Conservation (phyloP, 306 rosid species). For the Pyrus bretschneideri region DNA sequence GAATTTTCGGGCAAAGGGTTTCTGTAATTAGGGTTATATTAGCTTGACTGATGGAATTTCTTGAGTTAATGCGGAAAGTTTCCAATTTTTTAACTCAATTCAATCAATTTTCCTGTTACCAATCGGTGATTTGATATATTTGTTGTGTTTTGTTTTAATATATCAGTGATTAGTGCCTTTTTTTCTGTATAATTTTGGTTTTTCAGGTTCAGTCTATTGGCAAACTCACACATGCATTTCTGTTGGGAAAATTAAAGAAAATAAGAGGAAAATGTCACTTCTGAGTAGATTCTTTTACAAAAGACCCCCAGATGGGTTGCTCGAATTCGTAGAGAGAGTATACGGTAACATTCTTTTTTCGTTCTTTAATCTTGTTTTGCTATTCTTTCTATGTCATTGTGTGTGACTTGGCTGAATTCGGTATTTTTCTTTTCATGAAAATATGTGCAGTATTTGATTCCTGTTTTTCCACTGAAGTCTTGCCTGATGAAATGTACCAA, state of each 20-base stretch:
- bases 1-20: not conserved
- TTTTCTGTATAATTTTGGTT: not conserved
- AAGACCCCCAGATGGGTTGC: conserved; percentile 94
- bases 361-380: conserved; percentile 1
- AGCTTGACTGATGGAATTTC: not conserved
- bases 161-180: not conserved
- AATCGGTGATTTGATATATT: too few species aligned
- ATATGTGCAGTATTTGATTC: conserved; percentile 82
- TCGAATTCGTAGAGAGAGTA: conserved; percentile 80
- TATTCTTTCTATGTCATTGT: not conserved
- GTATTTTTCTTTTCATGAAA: not conserved
- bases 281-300: conserved; percentile 92
- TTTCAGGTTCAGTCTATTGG: conserved; percentile 20
- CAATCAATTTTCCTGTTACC: too few species aligned
- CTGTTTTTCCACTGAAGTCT: conserved; percentile 85
- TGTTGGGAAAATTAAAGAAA: not conserved
- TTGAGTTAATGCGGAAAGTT: not conserved
- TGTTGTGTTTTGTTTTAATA: not conserved
- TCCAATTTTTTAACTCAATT: too few species aligned
- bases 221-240: not conserved
- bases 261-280: conserved; percentile 57
- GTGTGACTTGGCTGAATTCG: not conserved
- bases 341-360: conserved; percentile 44
- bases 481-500: conserved; percentile 82
- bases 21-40: not conserved